Percentiles rank a stretch among this genome's conserved stretches.
Evolutionary conservation across 2,329 filamentous ascomycete species (phyloP).

Genomic region (Epichloe uncinata): DNA sequence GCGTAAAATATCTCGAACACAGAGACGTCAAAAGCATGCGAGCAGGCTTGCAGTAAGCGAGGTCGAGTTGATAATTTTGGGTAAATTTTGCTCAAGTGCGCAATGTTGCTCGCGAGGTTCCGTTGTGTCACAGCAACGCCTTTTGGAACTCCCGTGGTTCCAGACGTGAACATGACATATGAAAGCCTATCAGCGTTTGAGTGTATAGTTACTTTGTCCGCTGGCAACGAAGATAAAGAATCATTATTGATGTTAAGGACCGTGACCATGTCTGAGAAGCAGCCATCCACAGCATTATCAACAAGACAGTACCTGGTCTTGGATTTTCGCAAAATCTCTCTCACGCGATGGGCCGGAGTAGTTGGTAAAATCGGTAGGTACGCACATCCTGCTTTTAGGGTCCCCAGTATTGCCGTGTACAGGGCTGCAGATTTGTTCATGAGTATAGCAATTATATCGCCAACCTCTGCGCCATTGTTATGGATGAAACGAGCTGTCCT

Average conservation of each 20-base stretch:
- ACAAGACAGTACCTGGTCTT: constrained; percentile 32
- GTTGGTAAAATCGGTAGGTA: constrained; percentile 69
- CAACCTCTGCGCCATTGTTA: constrained; percentile 29
- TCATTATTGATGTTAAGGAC: constrained; percentile 22
- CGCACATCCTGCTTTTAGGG: constrained; percentile 60
- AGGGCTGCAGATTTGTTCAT: constrained; percentile 65
- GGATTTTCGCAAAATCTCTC: constrained; percentile 49
- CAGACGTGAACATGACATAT: constrained; percentile 74
- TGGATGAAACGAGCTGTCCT: constrained; percentile 43
- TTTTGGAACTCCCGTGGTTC: constrained; percentile 69
- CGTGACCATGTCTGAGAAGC: constrained; percentile 8
- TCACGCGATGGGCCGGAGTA: constrained; percentile 49
- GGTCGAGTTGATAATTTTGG: constrained; percentile 33
- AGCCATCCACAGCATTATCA: constrained; percentile 17
- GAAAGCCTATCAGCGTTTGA: constrained; percentile 41
- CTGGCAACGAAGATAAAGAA: constrained; percentile 16
- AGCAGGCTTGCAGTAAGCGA: constrained; percentile 69
- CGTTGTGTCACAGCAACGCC: constrained; percentile 65
- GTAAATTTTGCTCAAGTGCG: constrained; percentile 52
- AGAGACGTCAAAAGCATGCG: constrained; percentile 75
- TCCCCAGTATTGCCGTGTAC: constrained; percentile 62
- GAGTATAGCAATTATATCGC: constrained; percentile 55
- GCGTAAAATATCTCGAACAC: constrained; percentile 86
- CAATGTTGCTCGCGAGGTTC: constrained; percentile 67
- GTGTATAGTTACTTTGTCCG: constrained; percentile 23